These are phyloP conservation scores for Diaporthe destruens DNA, from an alignment of 2,329 filamentous ascomycete species.

Conservation along the genomic window DNA sequence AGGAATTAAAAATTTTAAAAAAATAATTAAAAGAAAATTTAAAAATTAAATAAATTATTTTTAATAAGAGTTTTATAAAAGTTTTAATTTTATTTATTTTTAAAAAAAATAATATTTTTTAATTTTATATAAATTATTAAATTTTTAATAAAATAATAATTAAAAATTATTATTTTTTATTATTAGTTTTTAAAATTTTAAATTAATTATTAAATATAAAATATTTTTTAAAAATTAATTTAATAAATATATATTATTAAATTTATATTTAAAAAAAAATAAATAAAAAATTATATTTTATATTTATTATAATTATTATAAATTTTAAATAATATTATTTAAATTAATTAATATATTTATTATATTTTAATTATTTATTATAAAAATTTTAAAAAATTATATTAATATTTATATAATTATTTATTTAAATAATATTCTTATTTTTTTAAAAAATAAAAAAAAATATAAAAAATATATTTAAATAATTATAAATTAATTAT, in stretches of 20 bases:
- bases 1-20: too few species aligned
- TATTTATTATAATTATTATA: not conserved
- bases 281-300: not conserved
- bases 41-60: too few species aligned
- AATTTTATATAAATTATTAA: not conserved
- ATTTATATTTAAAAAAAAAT: not conserved
- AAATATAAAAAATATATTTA: not conserved
- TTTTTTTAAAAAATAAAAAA: not conserved
- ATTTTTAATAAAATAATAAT: too few species aligned
- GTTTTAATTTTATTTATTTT: too few species aligned
- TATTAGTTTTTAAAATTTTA: too few species aligned
- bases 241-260: not conserved
- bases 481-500: not conserved
- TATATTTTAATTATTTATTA: not conserved
- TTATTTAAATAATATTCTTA: conserved; percentile 1
- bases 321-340: not conserved
- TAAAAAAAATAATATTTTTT: not conserved
- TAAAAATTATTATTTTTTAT: too few species aligned
- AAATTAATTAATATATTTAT: not conserved
- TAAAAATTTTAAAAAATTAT: not conserved
- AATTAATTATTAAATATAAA: not conserved
- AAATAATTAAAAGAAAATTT: too few species aligned
- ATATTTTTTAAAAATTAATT: not conserved
- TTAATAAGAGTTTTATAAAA: too few species aligned
- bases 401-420: conserved; percentile 5